A percentile compares a stretch with the other conserved stretches of the same genome.
phyloP scores from a whole-genome alignment of 306 rosid species.

The Pachyrhizus erosus region DNA sequence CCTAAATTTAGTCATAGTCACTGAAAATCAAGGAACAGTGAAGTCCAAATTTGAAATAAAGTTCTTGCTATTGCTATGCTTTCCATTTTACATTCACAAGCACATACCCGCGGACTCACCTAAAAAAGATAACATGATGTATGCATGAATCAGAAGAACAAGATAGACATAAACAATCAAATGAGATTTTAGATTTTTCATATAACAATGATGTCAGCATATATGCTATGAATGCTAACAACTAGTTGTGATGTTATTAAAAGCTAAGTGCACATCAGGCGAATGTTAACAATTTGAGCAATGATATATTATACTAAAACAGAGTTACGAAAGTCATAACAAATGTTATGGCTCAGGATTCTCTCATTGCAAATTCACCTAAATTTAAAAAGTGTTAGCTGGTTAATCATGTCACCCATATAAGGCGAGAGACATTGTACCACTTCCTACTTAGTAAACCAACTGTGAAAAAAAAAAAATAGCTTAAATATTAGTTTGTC shows the following conservation, averaged over 20 bases:
- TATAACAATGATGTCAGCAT: neutral
- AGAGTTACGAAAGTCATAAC: neutral
- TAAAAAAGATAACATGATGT: neutral
- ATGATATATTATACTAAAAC: neutral
- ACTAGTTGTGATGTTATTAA: neutral
- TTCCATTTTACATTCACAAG: neutral
- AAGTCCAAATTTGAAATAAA: slow-evolving; percentile 12
- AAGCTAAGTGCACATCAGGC: neutral
- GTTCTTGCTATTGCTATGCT: neutral
- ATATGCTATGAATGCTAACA: neutral
- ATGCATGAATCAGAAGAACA: neutral
- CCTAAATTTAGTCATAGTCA: slow-evolving; percentile 9
- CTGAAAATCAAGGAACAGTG: slow-evolving; percentile 23
- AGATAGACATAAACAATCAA: neutral
- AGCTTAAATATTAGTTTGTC: no score
- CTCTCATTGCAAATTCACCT: neutral
- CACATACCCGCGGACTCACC: neutral
- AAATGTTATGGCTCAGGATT: neutral
- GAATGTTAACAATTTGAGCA: neutral
- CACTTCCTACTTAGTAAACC: neutral
- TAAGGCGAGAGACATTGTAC: neutral
- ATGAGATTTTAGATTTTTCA: neutral
- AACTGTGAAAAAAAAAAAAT: neutral
- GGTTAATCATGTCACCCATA: neutral
- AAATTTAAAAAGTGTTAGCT: neutral